Conservation (phyloP, 2,329 filamentous ascomycete species). For the Ascochyta koolunga region DNA sequence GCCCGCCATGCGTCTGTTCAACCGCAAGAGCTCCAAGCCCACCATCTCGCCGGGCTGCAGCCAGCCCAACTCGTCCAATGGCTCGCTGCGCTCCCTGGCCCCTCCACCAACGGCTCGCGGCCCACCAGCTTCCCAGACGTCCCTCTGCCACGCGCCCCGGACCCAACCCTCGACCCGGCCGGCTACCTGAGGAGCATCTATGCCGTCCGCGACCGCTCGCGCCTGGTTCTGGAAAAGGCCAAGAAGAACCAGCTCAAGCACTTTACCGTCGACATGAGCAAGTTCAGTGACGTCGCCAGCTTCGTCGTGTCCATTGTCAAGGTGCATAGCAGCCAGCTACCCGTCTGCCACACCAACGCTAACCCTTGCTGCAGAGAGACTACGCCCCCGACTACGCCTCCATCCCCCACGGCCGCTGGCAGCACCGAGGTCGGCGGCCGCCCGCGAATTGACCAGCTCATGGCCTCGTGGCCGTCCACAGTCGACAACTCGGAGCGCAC, state of each 20-base stretch:
- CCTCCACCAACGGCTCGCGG: constrained; percentile 48
- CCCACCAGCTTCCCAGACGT: constrained; percentile 69
- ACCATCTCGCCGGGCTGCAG: constrained; percentile 42
- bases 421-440: constrained; percentile 70
- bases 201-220: constrained; percentile 81
- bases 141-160: constrained; percentile 81
- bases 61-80: constrained; percentile 54
- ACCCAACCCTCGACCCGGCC: constrained; percentile 85
- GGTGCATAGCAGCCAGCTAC: constrained; percentile 58
- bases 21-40: constrained; percentile 55
- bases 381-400: constrained; percentile 70
- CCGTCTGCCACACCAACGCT: background rate
- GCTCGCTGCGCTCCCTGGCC: constrained; percentile 59
- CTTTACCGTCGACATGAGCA: constrained; percentile 86
- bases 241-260: constrained; percentile 78
- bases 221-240: constrained; percentile 76
- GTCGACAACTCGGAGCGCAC: constrained; percentile 76
- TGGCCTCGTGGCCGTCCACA: constrained; percentile 70
- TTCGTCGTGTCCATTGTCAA: constrained; percentile 96
- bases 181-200: constrained; percentile 90
- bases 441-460: constrained; percentile 73
- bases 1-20: constrained; percentile 59
- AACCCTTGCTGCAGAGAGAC: constrained; percentile 61
- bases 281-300: constrained; percentile 80
- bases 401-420: constrained; percentile 78